Evolutionary conservation across 768 basidiomycete species (phyloP), one percentile per base, ranked within the genome.

Genomic region (Holtermannia corniformis): DNA sequence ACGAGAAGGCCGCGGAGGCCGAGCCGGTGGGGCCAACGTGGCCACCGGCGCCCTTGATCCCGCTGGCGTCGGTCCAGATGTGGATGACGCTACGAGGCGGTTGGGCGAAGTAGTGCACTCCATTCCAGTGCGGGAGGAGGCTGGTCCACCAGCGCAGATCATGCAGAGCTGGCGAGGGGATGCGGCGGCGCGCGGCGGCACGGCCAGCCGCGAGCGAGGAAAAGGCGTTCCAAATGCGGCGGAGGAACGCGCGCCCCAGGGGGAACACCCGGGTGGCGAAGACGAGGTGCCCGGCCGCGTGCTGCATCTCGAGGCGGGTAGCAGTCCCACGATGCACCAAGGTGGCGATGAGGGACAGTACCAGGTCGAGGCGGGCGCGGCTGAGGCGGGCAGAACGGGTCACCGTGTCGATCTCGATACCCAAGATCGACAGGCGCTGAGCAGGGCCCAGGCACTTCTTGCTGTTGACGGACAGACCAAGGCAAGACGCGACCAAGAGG

Each of bases 1-100:
- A 42, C 0, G 68, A 58, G 54, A 72, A 75, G 70, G 71, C 73
- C n/a, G n/a, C n/a, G n/a, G n/a, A n/a, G n/a, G n/a, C n/a, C n/a
- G n/a, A n/a, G n/a, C n/a, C n/a, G n/a, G 0, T 44, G 3, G 44
- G 20, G 2, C 57, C 57, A 42, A 55, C 58, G 49, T 61, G 23
- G 5, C 74, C 70, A 3, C 61, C 61, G 11, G 49, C 25, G 26
- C 73, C 73, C 41, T 71, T 70, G 20, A 47, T 45, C 13, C 74
- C 68, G 40, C 73, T 74, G 0, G 72, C 71, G 52, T 75, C 72
- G 2, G 73, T 74, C 47, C 60, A 62, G 22, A 75, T 49, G 13
- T 56, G 23, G 3, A 70, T 3, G 5, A 54, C 49, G 13, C 47
- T 47, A 1, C 42, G 46, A 19, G 51, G 59, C 3, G n/a, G 47